Conservation (phyloP, 1,284 basidiomycete species). For the Cryptococcus jaspeensis region DNA sequence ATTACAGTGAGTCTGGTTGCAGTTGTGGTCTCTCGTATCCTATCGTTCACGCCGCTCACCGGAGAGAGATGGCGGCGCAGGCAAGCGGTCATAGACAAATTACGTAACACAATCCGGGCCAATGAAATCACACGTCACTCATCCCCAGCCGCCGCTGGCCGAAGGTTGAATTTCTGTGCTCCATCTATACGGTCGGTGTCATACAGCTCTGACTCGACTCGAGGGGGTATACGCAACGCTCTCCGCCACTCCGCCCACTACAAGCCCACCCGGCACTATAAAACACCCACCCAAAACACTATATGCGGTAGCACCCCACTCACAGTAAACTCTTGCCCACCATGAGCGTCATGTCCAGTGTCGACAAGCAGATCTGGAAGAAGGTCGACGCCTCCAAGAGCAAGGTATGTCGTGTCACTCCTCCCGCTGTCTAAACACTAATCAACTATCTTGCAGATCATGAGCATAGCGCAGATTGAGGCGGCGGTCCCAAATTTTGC, state of each 20-base stretch:
- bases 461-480: constrained; percentile 34
- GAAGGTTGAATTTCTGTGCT: background rate
- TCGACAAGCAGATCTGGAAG: constrained; percentile 48
- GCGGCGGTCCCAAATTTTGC: constrained; percentile 30
- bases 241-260: background rate
- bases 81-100: too few relatives aligned
- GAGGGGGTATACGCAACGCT: background rate
- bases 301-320: constrained; percentile 16
- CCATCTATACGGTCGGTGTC: too few relatives aligned
- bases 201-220: background rate
- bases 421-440: background rate
- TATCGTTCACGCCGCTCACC: too few relatives aligned
- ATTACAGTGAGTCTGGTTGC: too few relatives aligned
- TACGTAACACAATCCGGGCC: too few relatives aligned
- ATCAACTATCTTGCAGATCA: constrained; percentile 19
- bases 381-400: constrained; percentile 45
- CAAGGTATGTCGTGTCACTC: constrained; percentile 25
- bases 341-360: constrained; percentile 36
- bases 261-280: background rate
- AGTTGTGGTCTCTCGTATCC: too few relatives aligned
- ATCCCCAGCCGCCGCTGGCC: background rate
- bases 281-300: background rate
- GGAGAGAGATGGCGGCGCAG: too few relatives aligned
- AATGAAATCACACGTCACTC: too few relatives aligned
- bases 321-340: background rate